Evolutionary conservation across 176 grass and related monocot genomes (phyloP).

Genomic region (Aegilops umbellulata): DNA sequence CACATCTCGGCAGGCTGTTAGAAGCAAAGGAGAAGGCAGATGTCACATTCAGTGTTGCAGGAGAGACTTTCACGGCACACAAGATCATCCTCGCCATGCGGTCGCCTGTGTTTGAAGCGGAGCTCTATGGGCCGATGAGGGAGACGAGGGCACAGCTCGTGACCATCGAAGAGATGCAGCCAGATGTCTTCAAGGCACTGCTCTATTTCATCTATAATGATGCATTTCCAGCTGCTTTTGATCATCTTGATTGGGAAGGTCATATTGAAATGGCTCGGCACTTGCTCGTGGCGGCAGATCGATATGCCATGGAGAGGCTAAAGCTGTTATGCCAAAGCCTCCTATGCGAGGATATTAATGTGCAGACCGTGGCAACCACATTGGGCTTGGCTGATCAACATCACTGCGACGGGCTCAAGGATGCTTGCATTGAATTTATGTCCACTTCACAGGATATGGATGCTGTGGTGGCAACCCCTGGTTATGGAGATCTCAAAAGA

Average conservation of each 20-base stretch:
- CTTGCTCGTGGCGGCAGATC: not conserved
- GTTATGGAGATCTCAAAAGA: not conserved
- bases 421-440: not conserved
- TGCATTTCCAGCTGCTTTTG: not conserved
- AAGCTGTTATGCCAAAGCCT: not conserved
- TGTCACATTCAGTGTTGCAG: slow-evolving; percentile 18
- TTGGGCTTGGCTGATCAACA: not conserved
- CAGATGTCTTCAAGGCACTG: not conserved
- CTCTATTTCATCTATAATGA: not conserved
- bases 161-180: not conserved
- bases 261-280: not conserved
- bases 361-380: not conserved
- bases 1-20: not conserved
- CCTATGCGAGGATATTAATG: not conserved
- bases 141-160: not conserved
- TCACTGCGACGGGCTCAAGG: not conserved
- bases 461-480: not conserved
- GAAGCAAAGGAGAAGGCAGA: slow-evolving; percentile 8
- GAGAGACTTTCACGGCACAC: not conserved
- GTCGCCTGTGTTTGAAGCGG: not conserved
- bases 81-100: not conserved
- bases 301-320: not conserved
- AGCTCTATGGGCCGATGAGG: not conserved
- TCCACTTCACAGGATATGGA: not conserved
- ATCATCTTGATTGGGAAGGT: not conserved